These are phyloP conservation scores for Glutinoglossum americanum DNA, from an alignment of 495 filamentous ascomycete species.

Conservation along the genomic window DNA sequence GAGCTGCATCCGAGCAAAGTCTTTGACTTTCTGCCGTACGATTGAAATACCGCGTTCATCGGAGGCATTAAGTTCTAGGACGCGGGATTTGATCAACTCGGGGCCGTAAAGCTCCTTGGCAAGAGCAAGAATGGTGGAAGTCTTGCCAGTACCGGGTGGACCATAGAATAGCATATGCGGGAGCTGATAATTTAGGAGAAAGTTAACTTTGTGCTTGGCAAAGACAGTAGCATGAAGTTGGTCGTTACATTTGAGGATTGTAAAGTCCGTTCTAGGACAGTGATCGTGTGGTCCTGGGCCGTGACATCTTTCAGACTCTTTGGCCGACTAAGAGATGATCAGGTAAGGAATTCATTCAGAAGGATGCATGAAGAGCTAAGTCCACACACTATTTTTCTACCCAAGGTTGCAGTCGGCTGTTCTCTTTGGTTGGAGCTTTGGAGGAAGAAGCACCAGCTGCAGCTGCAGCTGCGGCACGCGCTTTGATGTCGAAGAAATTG, in stretches of 20 bases:
- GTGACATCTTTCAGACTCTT: constrained; percentile 87
- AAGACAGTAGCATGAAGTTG: background rate
- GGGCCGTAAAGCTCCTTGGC: constrained; percentile 96
- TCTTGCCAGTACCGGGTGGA: constrained; percentile 93
- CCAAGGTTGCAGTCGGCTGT: constrained; percentile 63
- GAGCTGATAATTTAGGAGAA: constrained; percentile 28
- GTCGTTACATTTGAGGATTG: constrained; percentile 67
- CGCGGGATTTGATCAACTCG: constrained; percentile 77
- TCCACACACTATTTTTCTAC: constrained; percentile 91
- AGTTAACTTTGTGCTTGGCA: background rate
- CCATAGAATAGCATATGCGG: constrained; percentile 99
- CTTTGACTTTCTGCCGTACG: constrained; percentile 95
- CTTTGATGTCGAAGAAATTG: constrained; percentile 89
- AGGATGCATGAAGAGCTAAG: background rate
- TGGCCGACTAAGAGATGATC: constrained; percentile 40
- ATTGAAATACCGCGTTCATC: constrained; percentile 96
- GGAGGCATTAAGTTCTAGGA: constrained; percentile 95
- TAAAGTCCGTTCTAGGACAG: constrained; percentile 73
- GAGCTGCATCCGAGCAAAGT: constrained; percentile 87
- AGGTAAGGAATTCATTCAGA: background rate
- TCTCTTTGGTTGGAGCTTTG: constrained; percentile 39
- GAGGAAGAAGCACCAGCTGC: constrained; percentile 22
- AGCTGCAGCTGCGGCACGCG: constrained; percentile 53
- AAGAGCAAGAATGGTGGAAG: constrained; percentile 90
- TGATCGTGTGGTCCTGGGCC: constrained; percentile 93